Percentiles rank a stretch among this genome's conserved stretches.
phyloP scores from a whole-genome alignment of 768 basidiomycete species.

The Cubamyces lactineus region DNA sequence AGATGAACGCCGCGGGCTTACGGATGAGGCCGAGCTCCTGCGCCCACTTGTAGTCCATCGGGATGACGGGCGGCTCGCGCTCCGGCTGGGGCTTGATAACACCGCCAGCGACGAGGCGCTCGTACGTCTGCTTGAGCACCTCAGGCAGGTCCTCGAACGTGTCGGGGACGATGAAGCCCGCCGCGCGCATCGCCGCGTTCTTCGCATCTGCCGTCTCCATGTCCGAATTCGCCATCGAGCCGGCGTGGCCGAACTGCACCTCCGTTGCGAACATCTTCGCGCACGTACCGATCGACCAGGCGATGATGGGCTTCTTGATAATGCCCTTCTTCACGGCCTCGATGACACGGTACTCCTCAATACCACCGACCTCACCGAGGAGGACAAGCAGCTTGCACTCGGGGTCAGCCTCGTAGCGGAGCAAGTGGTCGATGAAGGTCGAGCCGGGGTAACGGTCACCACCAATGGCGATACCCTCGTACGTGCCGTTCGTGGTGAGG shows the following conservation, averaged over 20 bases:
- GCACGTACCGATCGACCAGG: constrained; percentile 99
- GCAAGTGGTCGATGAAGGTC: constrained; percentile 98
- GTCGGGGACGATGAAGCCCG: constrained; percentile 95
- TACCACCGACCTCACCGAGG: constrained; percentile 97
- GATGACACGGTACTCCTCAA: constrained; percentile 99
- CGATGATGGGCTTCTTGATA: constrained; percentile 99
- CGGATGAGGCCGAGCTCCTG: constrained; percentile 98
- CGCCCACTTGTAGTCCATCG: constrained; percentile 99
- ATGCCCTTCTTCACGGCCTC: constrained; percentile 91
- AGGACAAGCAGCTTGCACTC: constrained; percentile 99
- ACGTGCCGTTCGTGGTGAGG: constrained; percentile 94
- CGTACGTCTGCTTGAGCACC: constrained; percentile 84
- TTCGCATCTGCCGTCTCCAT: constrained; percentile 98
- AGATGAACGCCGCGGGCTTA: constrained; percentile 98
- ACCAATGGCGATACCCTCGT: constrained; percentile 99
- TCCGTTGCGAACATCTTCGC: constrained; percentile 99
- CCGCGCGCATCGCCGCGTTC: constrained; percentile 92
- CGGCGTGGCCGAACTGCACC: constrained; percentile 99
- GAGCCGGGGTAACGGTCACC: constrained; percentile 99
- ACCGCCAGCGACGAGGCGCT: constrained; percentile 73
- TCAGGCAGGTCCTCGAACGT: constrained; percentile 96
- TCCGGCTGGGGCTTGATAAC: constrained; percentile 72
- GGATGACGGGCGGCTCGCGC: constrained; percentile 91
- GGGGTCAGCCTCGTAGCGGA: constrained; percentile 96
- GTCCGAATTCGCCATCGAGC: constrained; percentile 97